A percentile compares a stretch with the other conserved stretches of the same genome.
Conservation (phyloP, 2,329 filamentous ascomycete genomes). For the Colletotrichum melonis region DNA sequence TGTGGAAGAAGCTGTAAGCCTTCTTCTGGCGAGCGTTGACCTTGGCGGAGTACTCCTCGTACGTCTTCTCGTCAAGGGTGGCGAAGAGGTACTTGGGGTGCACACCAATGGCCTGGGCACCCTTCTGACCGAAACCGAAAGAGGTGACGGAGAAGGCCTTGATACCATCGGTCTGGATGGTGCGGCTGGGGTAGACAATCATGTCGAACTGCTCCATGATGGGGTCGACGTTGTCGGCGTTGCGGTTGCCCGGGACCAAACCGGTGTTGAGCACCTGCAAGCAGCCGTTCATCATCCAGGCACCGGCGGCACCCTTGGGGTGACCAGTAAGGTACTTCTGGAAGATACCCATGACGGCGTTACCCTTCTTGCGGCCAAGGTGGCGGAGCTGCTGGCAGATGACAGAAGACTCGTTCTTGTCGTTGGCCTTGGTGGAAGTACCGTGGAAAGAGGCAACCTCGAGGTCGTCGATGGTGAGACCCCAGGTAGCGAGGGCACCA, state of each 20-base stretch:
- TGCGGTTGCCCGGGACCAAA: constrained; percentile 95
- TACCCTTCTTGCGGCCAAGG: constrained; percentile 95
- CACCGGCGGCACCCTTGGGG: constrained; percentile 98
- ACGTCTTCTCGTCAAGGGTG: constrained; percentile 88
- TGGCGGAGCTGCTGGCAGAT: constrained; percentile 97
- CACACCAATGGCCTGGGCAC: constrained; percentile 95
- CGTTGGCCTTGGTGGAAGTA: constrained; percentile 97
- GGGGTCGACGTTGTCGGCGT: constrained; percentile 96
- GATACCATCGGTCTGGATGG: constrained; percentile 96
- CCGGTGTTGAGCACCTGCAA: constrained; percentile 95
- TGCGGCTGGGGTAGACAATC: constrained; percentile 95
- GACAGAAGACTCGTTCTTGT: constrained; percentile 99
- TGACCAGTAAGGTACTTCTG: constrained; percentile 99
- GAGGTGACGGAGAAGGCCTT: constrained; percentile 99
- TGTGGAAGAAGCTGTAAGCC: constrained; percentile 98
- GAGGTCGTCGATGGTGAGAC: constrained; percentile 95
- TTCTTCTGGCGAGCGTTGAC: constrained; percentile 97
- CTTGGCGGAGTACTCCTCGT: constrained; percentile 85
- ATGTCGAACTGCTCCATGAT: constrained; percentile 98
- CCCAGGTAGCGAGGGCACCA: constrained; percentile 96
- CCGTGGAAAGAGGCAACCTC: constrained; percentile 98
- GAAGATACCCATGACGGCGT: constrained; percentile 96
- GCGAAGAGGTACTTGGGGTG: constrained; percentile 97
- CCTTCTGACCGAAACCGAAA: constrained; percentile 99
- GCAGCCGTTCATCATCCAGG: constrained; percentile 99